phyloP scores from a whole-genome alignment of 2,329 filamentous ascomycete species.

The Fusarium sterilihyphosum region DNA sequence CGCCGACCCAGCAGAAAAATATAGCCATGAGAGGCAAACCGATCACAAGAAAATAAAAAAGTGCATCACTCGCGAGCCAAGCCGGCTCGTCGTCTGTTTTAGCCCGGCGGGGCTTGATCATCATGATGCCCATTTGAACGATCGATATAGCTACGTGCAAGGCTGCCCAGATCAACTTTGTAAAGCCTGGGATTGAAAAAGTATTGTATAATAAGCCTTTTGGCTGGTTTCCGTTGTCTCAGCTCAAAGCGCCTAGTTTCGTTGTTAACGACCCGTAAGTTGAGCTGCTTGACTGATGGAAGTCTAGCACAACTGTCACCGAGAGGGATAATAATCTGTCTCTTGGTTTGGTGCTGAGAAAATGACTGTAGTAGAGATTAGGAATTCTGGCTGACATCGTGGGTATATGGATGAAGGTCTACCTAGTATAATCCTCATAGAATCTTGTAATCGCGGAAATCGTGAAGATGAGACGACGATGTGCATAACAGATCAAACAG shows the following conservation, averaged over 20 bases:
- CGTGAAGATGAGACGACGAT: neutral
- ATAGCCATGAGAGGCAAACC: neutral
- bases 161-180: neutral
- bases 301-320: neutral
- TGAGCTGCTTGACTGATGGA: neutral
- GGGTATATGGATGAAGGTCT: neutral
- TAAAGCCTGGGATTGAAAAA: too few species aligned
- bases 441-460: neutral
- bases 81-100: neutral
- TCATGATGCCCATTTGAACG: neutral
- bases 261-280: neutral
- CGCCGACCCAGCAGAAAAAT: neutral
- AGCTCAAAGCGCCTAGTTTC: neutral
- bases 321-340: accelerated
- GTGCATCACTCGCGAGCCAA: neutral
- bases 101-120: neutral
- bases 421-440: neutral
- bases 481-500: too few species aligned
- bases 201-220: too few species aligned
- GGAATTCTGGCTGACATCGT: neutral
- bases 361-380: neutral
- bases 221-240: neutral
- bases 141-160: neutral
- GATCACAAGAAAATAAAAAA: neutral
- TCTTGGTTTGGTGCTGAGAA: neutral